Base-by-base conservation (phyloP, 169 alveolate species). In the Eimeria sp. region DNA sequence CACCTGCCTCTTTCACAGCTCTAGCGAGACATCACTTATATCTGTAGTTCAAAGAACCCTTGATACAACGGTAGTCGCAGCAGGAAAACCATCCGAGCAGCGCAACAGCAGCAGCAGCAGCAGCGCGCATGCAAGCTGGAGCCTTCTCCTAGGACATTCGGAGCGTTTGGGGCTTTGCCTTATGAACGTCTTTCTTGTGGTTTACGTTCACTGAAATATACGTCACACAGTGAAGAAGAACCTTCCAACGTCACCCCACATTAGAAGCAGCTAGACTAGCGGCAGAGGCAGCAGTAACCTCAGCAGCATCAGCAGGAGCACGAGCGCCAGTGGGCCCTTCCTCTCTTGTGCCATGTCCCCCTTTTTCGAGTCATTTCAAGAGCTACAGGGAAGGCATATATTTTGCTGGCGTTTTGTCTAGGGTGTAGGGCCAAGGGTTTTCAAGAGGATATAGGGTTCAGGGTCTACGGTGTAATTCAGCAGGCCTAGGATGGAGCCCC, bases 81-180 rank as follows among this genome's bases (percentile, higher is more conserved):
- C 91, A 58, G 71, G 68, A 52, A 43, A 25, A 80, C 11, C 71
- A 80, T 1, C 30, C 43, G 71, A n/a, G 30, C 83, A 74, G 58
- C 66, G 40, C 52, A 66, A 68, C 64, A 20, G 85, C 43, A 25
- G 80, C 85, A 43, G 94, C 85, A 52, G 74, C 46, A 82, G 58
- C 94, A 87, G 33, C 58, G 46, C 83, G 83, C 94, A 66, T 64
- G 94, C 80, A 66, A 10, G 37, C 85, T 40, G 54, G 66, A 30
- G 83, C 80, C 85, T 56, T 27, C 18, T 3, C 54, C 16, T 23
- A 6, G 91, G 64, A 58, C 78, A 74, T 56, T 4, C 4, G 25
- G 54, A 40, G 2, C 71, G 16, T 25, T 25, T n/a, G 89, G 72
- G 72, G 89, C 71, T n/a, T 49, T 80, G 89, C 18, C 49, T 30